These are phyloP conservation scores for Fagus crenata DNA, from an alignment of 306 rosid species.

Conservation along the genomic window DNA sequence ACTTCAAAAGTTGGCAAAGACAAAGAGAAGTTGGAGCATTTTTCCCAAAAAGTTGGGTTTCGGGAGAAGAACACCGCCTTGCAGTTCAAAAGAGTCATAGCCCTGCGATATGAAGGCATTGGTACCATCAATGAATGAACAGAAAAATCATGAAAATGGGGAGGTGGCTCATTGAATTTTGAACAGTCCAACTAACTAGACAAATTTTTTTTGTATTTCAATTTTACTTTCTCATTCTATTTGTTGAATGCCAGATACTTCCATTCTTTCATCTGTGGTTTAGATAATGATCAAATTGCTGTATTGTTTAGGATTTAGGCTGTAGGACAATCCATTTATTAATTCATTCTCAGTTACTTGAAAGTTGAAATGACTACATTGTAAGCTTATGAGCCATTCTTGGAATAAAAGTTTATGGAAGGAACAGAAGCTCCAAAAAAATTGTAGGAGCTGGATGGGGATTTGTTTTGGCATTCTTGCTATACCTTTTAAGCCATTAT, in stretches of 20 bases:
- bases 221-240: neutral
- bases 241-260: constrained; percentile 5
- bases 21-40: constrained; percentile 72
- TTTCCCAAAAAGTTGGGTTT: constrained; percentile 62
- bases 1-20: constrained; percentile 58
- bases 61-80: constrained; percentile 49
- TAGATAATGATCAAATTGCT: neutral
- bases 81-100: constrained; percentile 42
- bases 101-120: constrained; percentile 29
- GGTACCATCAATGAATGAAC: constrained; percentile 38
- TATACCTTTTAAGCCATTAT: no score
- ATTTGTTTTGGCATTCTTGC: neutral
- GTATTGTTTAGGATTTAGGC: constrained; percentile 4
- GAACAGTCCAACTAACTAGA: constrained; percentile 24
- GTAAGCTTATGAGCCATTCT: neutral
- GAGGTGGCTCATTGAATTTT: constrained; percentile 33
- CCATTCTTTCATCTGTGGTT: neutral
- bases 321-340: neutral
- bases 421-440: neutral
- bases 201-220: neutral
- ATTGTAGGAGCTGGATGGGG: neutral
- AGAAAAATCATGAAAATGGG: constrained; percentile 40
- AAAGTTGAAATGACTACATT: neutral
- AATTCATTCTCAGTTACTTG: neutral
- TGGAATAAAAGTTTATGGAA: neutral